phyloP scores from a whole-genome alignment of 2,329 filamentous ascomycete genomes.

The Paecilomyces dactylethromorphus region DNA sequence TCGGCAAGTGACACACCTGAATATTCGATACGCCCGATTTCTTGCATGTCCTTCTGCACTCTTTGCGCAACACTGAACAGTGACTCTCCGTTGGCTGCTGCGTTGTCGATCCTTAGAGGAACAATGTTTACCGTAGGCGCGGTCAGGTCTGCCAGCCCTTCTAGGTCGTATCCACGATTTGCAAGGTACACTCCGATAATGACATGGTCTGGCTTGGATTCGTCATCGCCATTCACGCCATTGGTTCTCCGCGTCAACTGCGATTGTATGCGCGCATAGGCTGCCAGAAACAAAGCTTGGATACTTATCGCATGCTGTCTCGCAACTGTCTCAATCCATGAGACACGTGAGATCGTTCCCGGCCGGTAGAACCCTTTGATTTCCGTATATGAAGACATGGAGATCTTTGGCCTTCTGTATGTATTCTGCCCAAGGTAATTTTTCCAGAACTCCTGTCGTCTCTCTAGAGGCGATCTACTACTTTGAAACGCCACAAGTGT shows the following conservation, averaged over 20 bases:
- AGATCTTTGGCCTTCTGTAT: background rate
- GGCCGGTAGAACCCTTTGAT: constrained; percentile 41
- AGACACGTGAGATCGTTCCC: constrained; percentile 37
- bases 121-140: constrained; percentile 75
- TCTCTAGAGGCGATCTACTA: constrained; percentile 15
- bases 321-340: constrained; percentile 36
- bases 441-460: constrained; percentile 40
- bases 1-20: constrained; percentile 61
- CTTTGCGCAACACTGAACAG: constrained; percentile 48
- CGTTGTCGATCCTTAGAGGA: constrained; percentile 54
- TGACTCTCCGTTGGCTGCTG: constrained; percentile 16
- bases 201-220: constrained; percentile 30
- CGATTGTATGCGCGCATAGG: constrained; percentile 52
- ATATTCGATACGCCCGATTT: constrained; percentile 52
- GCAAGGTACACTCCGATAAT: constrained; percentile 78
- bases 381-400: constrained; percentile 2
- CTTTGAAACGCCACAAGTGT: constrained; percentile 35
- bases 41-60: constrained; percentile 63
- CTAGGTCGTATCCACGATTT: constrained; percentile 56
- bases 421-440: constrained; percentile 25
- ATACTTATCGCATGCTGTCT: constrained; percentile 54
- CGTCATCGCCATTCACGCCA: background rate
- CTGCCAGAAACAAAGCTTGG: constrained; percentile 70
- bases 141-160: constrained; percentile 44
- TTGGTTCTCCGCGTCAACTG: constrained; percentile 5